Base-by-base conservation (phyloP, 495 filamentous ascomycete genomes). In the Aspergillus bertholletiae region DNA sequence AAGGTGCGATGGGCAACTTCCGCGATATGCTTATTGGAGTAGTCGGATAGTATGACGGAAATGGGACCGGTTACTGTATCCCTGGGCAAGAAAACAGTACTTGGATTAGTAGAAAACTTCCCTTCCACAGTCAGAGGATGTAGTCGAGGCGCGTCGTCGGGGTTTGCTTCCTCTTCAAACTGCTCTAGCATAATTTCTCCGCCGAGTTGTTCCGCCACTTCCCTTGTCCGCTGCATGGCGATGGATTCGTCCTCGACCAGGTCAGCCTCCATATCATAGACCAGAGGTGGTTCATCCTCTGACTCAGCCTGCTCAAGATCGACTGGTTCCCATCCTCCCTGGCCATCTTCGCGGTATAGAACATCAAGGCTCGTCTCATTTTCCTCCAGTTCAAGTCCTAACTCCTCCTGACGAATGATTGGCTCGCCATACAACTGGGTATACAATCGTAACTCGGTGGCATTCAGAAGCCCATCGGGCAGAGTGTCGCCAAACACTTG, bases 401-500 rank as follows among this genome's bases (percentile, higher is more conserved):
- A 44, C 11, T 68, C 60, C 48, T 64, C 65, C 39, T 80, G 46
- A 75, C 75, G 57, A 79, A 65, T 22, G 80, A 90, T 57, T 73
- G 79, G 73, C 27, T 75, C 73, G 1, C 93, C 94, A 70, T 92
- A 97, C 9, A 96, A 71, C 53, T 90, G 79, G 53, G 86, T 84
- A 63, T 96, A 97, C 2, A 96, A 62, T 37, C 72, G 70, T 43
- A 88, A 85, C 64, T 96, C 92, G 26, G 85, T 77, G 5, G 78
- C 75, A 15, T 81, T 80, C 41, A 98, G 66, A 52, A 87, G 80
- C 15, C 80, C 85, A n/a, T 84, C 79, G 0, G 94, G 94, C 9
- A 97, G 70, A 1, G 76, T 83, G 58, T 94, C 83, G 39, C 92
- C 89, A 67, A 89, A 96, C 11, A 80, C 75, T 57, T 88, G 83